These are phyloP conservation scores for Bocquillonia castaneifolia DNA, from an alignment of 441 rosid genomes.

Conservation along the genomic window DNA sequence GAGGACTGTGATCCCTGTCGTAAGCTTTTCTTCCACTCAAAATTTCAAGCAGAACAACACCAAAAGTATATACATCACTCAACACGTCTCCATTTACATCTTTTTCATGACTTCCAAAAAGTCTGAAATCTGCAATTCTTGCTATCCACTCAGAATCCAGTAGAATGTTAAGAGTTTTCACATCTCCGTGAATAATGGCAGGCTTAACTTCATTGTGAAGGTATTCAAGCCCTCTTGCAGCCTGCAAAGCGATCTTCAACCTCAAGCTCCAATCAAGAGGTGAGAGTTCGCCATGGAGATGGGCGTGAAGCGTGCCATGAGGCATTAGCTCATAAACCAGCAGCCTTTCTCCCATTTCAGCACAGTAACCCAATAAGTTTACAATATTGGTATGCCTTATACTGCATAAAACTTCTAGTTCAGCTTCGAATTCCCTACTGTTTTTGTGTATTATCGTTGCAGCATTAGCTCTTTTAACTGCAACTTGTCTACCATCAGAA, in stretches of 20 bases:
- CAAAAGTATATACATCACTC: slow-evolving; percentile 65
- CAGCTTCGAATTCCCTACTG: slow-evolving; percentile 68
- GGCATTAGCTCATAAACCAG: slow-evolving; percentile 80
- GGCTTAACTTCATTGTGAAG: slow-evolving; percentile 70
- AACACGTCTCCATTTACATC: slow-evolving; percentile 43
- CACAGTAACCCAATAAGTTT: slow-evolving; percentile 82
- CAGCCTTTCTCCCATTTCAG: slow-evolving; percentile 84
- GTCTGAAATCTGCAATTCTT: slow-evolving; percentile 76
- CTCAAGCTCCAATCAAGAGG: slow-evolving; percentile 78
- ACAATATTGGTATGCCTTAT: slow-evolving; percentile 73
- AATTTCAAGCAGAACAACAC: slow-evolving; percentile 69
- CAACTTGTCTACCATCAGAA: slow-evolving; percentile 74
- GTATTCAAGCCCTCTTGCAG: slow-evolving; percentile 87
- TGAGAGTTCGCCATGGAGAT: slow-evolving; percentile 57
- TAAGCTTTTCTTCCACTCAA: slow-evolving; percentile 77
- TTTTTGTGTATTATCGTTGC: slow-evolving; percentile 85
- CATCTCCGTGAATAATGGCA: slow-evolving; percentile 56
- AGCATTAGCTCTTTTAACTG: slow-evolving; percentile 87
- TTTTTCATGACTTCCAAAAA: slow-evolving; percentile 43
- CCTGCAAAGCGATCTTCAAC: slow-evolving; percentile 71
- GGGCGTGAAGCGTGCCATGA: slow-evolving; percentile 74
- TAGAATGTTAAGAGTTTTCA: slow-evolving; percentile 72
- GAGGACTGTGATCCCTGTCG: slow-evolving; percentile 58
- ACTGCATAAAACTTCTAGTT: slow-evolving; percentile 67
- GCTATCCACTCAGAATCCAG: slow-evolving; percentile 86